Evolutionary conservation across 192 early-diverging fungal genomes (phyloP), one percentile per base, ranked within the genome.

Genomic region (Spizellomyces punctatus): DNA sequence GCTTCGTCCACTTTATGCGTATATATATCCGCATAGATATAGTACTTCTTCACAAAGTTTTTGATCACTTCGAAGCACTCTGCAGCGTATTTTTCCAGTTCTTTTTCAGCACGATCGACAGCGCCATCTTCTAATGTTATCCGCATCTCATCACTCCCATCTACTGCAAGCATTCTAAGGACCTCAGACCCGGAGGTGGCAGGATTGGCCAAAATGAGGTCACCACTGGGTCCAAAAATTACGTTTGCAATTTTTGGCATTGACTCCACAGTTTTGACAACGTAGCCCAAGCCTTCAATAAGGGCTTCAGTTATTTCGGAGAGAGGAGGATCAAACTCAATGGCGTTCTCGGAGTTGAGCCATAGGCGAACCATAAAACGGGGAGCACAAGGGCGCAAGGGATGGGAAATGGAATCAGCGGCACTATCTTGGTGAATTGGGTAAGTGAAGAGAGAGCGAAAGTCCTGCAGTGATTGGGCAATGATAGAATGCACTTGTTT

Each of bases 321-420:
- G 0, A 86, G 60, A 14, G 81, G 72, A 45, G 87, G 87, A 36
- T 88, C 87, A 63, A 79, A 88, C 63, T 81, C 82, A 60, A 88
- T 77, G 17, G 42, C 58, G 58, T 78, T 64, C 27, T 36, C 50
- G 10, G 48, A 50, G 64, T 79, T 83, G 8, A 85, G 69, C 71
- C 79, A 78, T 10, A 86, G 73, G 10, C 77, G 77, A 4, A 85
- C 80, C 17, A 77, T 64, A 58, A 85, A 83, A 3, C 83, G 63
- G 6, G 83, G 83, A 0, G 78, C 68, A 49, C 75, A 76, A 10
- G 22, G 63, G 54, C 55, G 58, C 52, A 44, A 41, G 64, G 46
- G 10, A 10, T 45, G n/a, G 57, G 14, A 8, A 19, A 63, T 12
- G 62, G 44, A 12, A n/a, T 59, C 66, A 12, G 72, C 50, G 44